These are phyloP conservation scores for Blastomyces parvus DNA, from an alignment of 2,329 filamentous ascomycete genomes.

Conservation along the genomic window DNA sequence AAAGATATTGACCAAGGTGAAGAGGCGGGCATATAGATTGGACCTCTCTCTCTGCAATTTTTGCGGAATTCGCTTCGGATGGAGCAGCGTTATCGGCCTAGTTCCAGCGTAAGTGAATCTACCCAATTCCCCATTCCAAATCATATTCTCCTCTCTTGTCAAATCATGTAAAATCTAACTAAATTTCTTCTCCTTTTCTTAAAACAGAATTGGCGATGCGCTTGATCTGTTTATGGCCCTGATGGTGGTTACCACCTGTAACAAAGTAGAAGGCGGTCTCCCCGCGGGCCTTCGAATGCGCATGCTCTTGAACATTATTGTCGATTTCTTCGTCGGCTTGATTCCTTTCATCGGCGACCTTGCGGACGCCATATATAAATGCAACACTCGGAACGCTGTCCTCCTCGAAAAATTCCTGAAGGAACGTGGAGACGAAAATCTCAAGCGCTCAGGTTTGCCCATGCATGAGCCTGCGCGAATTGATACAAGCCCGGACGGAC, in stretches of 20 bases:
- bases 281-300: conserved; percentile 45
- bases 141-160: background rate
- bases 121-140: background rate
- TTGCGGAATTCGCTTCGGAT: conserved; percentile 76
- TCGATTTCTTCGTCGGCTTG: conserved; percentile 42
- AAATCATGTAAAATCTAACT: conserved; percentile 1
- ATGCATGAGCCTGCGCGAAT: conserved; percentile 6
- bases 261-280: conserved; percentile 66
- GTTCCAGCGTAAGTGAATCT: conserved; percentile 60
- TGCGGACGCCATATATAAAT: conserved; percentile 40
- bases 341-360: conserved; percentile 44
- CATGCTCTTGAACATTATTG: conserved; percentile 71
- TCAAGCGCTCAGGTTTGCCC: conserved; percentile 5
- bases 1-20: conserved; percentile 73
- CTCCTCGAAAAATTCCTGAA: conserved; percentile 38
- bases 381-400: conserved; percentile 40
- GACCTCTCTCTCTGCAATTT: conserved; percentile 78
- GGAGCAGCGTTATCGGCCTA: conserved; percentile 75
- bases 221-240: conserved; percentile 64
- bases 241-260: conserved; percentile 63
- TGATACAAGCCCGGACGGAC: conserved; percentile 14
- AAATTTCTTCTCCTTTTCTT: background rate
- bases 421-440: conserved; percentile 28
- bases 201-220: conserved; percentile 58
- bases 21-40: conserved; percentile 72